phyloP scores from a whole-genome alignment of 192 early-diverging fungal genomes.

The Gonapodya sp. region DNA sequence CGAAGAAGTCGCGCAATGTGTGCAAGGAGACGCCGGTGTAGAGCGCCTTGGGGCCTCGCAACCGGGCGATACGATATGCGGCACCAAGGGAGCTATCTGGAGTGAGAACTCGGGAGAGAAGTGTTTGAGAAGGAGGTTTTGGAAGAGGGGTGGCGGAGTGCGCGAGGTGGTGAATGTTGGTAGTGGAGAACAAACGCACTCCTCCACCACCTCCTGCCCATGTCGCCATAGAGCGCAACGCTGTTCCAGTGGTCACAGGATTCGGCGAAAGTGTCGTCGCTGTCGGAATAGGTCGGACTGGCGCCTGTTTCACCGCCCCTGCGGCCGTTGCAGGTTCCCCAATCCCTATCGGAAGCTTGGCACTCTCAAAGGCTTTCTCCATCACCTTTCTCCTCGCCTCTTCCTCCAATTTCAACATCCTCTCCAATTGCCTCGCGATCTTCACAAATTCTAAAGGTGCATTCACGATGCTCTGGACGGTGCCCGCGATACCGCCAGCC shows the following conservation, averaged over 20 bases:
- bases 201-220: neutral
- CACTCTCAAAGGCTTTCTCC: neutral
- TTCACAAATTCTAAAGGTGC: neutral
- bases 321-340: neutral
- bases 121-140: neutral
- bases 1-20: slow-evolving; percentile 1
- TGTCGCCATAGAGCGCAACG: neutral
- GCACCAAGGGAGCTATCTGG: neutral
- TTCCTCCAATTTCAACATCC: slow-evolving; percentile 6
- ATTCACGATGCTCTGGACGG: neutral
- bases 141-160: neutral
- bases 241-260: neutral
- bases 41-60: neutral
- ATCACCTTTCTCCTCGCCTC: neutral
- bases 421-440: slow-evolving; percentile 7
- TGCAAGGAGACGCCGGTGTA: neutral
- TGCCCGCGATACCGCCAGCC: neutral
- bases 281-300: neutral
- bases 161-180: neutral
- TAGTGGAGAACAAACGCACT: neutral
- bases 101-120: neutral
- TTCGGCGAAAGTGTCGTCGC: neutral
- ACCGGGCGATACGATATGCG: neutral
- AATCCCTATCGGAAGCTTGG: neutral
- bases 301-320: neutral